phyloP scores from a whole-genome alignment of 2,329 filamentous ascomycete genomes.

The Botrytis elliptica region DNA sequence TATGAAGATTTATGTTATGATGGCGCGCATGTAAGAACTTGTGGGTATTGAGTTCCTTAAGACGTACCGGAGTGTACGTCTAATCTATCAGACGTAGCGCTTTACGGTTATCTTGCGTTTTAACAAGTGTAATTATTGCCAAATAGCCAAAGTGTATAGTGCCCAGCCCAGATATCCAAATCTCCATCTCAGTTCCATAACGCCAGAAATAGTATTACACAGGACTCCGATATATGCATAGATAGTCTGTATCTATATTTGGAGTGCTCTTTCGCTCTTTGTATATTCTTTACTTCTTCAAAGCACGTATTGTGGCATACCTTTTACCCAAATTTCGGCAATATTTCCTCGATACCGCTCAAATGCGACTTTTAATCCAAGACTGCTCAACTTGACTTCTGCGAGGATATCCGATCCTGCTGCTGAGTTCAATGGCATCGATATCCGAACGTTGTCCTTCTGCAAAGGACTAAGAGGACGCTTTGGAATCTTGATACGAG shows the following conservation, averaged over 20 bases:
- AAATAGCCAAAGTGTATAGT: background rate
- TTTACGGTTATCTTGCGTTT: background rate
- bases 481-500: conserved; percentile 7
- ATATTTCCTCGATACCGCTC: conserved; percentile 11
- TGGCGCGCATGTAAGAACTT: background rate
- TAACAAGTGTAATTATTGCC: background rate
- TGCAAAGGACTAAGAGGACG: background rate
- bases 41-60: background rate
- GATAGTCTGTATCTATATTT: background rate
- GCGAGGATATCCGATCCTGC: background rate
- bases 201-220: background rate
- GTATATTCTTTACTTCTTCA: background rate
- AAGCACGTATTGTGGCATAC: background rate
- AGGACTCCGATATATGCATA: background rate
- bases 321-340: conserved; percentile 14
- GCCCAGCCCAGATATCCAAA: background rate
- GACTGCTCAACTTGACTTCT: conserved; percentile 16
- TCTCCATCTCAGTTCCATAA: background rate
- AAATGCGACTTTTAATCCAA: conserved; percentile 11
- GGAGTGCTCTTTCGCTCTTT: background rate
- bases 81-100: background rate
- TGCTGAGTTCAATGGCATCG: conserved; percentile 4
- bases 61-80: background rate
- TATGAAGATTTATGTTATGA: background rate
- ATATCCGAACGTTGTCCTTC: conserved; percentile 10